A percentile compares a stretch with the other conserved stretches of the same genome.
phyloP scores from a whole-genome alignment of 495 filamentous ascomycete genomes.

The Penicillium malachiteum region DNA sequence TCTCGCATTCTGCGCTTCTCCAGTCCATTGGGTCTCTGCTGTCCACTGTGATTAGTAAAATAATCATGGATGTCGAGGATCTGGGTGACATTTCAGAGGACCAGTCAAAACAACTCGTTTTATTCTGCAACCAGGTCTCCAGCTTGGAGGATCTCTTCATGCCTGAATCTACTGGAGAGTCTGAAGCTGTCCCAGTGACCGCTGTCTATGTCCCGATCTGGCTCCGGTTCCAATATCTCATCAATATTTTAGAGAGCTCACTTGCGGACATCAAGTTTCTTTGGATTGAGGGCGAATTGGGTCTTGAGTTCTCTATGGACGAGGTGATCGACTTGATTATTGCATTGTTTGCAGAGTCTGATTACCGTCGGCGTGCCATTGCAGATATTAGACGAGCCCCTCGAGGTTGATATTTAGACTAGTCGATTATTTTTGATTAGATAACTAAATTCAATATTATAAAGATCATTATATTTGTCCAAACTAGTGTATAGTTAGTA shows the following conservation, averaged over 20 bases:
- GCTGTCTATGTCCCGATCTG: constrained; percentile 78
- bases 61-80: constrained; percentile 84
- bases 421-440: too few relatives aligned
- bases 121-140: constrained; percentile 69
- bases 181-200: constrained; percentile 60
- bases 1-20: constrained; percentile 77
- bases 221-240: constrained; percentile 86
- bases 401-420: constrained; percentile 8
- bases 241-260: constrained; percentile 86
- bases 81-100: constrained; percentile 81
- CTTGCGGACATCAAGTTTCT: constrained; percentile 84
- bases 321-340: constrained; percentile 88
- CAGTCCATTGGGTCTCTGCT: constrained; percentile 83
- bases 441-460: too few relatives aligned
- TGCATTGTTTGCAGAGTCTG: constrained; percentile 87
- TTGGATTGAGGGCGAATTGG: constrained; percentile 83
- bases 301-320: constrained; percentile 75
- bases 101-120: constrained; percentile 76
- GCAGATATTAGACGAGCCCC: constrained; percentile 64
- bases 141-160: constrained; percentile 74
- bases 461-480: too few relatives aligned
- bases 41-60: constrained; percentile 74
- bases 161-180: constrained; percentile 43
- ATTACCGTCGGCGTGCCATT: constrained; percentile 71
- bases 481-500: too few relatives aligned